Conservation (phyloP, 345 rosid genomes). For the Bruguiera parviflora region DNA sequence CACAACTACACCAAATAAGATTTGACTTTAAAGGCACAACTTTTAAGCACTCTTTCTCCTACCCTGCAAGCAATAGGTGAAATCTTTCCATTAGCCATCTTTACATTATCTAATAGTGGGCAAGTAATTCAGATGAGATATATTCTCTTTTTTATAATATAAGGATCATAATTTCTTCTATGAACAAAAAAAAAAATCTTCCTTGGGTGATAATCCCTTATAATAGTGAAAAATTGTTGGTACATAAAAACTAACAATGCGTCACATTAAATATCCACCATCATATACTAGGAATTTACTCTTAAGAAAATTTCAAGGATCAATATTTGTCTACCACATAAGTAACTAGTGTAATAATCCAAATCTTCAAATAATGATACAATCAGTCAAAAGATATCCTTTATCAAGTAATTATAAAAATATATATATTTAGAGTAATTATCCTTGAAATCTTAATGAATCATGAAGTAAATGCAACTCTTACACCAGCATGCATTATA, state of each 20-base stretch:
- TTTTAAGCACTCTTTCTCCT: constrained; percentile 67
- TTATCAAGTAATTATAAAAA: constrained; percentile 80
- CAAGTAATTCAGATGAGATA: constrained; percentile 60
- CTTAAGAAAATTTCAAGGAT: constrained; percentile 95
- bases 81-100: constrained; percentile 61
- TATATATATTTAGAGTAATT: constrained; percentile 91
- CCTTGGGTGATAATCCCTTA: constrained; percentile 74
- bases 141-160: constrained; percentile 93
- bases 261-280: constrained; percentile 98
- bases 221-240: constrained; percentile 68
- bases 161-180: constrained; percentile 85
- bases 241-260: constrained; percentile 79
- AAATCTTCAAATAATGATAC: constrained; percentile 83
- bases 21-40: constrained; percentile 61
- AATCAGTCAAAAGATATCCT: constrained; percentile 84
- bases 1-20: constrained; percentile 57
- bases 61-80: constrained; percentile 58
- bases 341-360: constrained; percentile 60
- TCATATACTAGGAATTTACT: constrained; percentile 88
- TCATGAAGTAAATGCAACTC: constrained; percentile 84
- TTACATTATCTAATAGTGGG: constrained; percentile 58
- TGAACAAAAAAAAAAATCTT: constrained; percentile 58
- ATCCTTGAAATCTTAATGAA: constrained; percentile 94
- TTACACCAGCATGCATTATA: constrained; percentile 54
- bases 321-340: constrained; percentile 61